Evolutionary conservation across 805 yeast species (phyloP), one percentile per base, ranked within the genome.

Genomic region (Candida adriatica): DNA sequence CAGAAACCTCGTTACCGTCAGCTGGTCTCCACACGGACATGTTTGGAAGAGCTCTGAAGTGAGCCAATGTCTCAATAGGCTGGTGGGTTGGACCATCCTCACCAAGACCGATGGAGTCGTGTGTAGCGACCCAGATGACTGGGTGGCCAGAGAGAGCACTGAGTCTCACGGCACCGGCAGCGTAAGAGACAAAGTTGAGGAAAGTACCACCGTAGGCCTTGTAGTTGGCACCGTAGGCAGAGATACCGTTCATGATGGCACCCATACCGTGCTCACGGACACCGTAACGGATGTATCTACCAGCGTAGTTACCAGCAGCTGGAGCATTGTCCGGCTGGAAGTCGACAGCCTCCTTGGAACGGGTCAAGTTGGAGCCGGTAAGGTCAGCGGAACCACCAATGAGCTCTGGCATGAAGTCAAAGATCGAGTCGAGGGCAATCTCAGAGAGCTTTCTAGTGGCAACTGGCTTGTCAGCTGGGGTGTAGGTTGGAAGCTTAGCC

Each of bases 181-280:
- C 92, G 53, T 82, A 82, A 9, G 82, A 73, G 29, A 75, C 81
- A 51, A 90, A 90, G 78, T 92, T 90, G 63, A 90, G 73, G 87
- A 90, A 90, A 56, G 98, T 90, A 66, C 95, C 97, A 62, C 96
- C 96, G 68, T 79, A 88, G 50, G 87, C 79, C 63, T 79, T 82
- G 73, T 70, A 76, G 68, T 84, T 85, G 43, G 82, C 83, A 66
- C 82, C 82, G 56, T 66, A 90, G 34, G 96, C 96, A 38, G 92
- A 72, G 51, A 90, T 82, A 80, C 98, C 98, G 67, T 92, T 90
- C 77, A 88, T 73, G 61, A 88, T 82, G 45, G 96, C 96, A 68
- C 95, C 96, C 96, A 90, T 87, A 62, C 85, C 96, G 66, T 92
- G 97, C 73, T 90, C 98, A 68, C 98, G 82, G 46, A 90, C 95